These are phyloP conservation scores for Emericellopsis atlantica DNA, from an alignment of 2,329 filamentous ascomycete species.

Conservation along the genomic window DNA sequence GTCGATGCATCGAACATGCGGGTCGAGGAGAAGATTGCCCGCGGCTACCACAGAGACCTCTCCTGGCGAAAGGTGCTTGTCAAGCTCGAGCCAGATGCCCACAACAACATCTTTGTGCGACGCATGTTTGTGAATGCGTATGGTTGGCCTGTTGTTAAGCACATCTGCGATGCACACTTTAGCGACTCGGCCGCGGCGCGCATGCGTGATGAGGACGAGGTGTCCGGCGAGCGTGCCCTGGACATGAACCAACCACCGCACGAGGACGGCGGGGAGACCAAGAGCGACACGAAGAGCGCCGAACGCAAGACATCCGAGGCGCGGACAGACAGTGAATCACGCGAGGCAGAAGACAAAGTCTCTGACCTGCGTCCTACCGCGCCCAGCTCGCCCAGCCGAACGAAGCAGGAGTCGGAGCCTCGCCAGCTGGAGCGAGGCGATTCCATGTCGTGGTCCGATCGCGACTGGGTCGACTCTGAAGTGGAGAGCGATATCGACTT, in stretches of 20 bases:
- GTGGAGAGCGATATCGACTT: constrained; percentile 27
- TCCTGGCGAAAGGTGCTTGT: constrained; percentile 97
- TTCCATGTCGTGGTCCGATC: constrained; percentile 53
- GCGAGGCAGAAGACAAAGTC: constrained; percentile 29
- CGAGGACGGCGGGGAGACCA: constrained; percentile 54
- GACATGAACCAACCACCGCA: constrained; percentile 41
- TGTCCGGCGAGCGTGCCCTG: constrained; percentile 56
- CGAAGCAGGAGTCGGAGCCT: not conserved
- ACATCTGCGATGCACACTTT: constrained; percentile 91
- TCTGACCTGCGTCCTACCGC: constrained; percentile 25
- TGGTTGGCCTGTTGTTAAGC: constrained; percentile 93
- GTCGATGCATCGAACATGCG: constrained; percentile 61
- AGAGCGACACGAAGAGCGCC: constrained; percentile 10
- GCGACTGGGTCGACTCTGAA: constrained; percentile 46
- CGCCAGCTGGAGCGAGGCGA: constrained; percentile 23
- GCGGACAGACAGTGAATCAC: constrained; percentile 13
- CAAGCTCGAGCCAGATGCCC: constrained; percentile 87
- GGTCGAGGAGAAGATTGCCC: constrained; percentile 94
- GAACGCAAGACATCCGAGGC: not conserved
- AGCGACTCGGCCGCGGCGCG: constrained; percentile 52
- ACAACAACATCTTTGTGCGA: constrained; percentile 96
- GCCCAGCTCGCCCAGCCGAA: not conserved
- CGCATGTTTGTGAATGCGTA: constrained; percentile 96
- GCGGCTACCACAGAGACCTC: constrained; percentile 83
- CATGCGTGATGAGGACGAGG: constrained; percentile 55